Percentiles rank a stretch among this genome's conserved stretches.
phyloP scores from a whole-genome alignment of 148 eudicot genomes.

The Spergularia marina region DNA sequence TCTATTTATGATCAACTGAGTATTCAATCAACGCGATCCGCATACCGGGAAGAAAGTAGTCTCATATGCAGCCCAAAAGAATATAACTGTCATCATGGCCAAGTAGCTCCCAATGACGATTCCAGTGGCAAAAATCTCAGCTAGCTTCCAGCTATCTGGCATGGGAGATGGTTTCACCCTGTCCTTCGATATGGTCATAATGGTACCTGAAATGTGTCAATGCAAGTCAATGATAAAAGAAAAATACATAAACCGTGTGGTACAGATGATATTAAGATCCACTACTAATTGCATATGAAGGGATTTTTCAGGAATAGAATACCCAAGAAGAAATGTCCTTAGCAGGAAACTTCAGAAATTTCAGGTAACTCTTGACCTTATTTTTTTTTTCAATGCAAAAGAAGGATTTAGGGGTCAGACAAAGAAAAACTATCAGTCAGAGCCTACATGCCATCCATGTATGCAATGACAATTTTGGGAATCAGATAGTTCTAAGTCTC shows the following conservation, averaged over 20 bases:
- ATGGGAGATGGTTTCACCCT: slow-evolving; percentile 96
- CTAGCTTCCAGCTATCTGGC: slow-evolving; percentile 96
- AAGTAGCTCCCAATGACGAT: slow-evolving; percentile 86
- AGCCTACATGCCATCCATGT: not conserved
- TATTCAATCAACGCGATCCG: not conserved
- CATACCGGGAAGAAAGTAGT: slow-evolving; percentile 91
- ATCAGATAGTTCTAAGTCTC: not conserved
- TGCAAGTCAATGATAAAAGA: slow-evolving; percentile 8
- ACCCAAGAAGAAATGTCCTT: not conserved
- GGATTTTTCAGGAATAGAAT: not conserved
- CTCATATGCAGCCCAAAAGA: slow-evolving; percentile 98
- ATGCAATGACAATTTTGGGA: not conserved
- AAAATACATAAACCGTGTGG: not conserved
- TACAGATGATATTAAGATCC: not conserved
- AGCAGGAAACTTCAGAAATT: not conserved
- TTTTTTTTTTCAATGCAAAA: not conserved
- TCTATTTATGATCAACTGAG: not conserved
- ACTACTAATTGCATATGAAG: not conserved
- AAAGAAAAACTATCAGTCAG: not conserved
- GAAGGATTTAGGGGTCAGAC: not conserved
- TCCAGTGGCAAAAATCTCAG: slow-evolving; percentile 94
- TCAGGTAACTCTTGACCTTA: no score
- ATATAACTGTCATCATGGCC: slow-evolving; percentile 98
- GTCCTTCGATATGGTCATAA: slow-evolving; percentile 98
- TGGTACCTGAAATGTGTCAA: slow-evolving; percentile 62